Evolutionary conservation across 345 rosid species (phyloP).

Genomic region (Euphorbia peplus): DNA sequence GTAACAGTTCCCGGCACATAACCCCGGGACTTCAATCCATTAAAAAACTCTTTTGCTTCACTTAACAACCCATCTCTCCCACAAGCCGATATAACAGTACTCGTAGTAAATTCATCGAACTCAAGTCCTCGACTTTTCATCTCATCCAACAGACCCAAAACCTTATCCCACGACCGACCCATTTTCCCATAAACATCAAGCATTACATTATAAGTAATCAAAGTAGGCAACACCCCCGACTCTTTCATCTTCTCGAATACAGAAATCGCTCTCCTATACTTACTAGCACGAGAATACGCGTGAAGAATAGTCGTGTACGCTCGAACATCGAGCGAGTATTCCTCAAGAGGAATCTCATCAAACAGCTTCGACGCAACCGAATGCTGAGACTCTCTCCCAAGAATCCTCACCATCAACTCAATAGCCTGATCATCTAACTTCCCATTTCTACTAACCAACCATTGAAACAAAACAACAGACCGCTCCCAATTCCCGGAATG

Average conservation of each 20-base stretch:
- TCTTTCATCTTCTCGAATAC: constrained; percentile 71
- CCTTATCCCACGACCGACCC: constrained; percentile 78
- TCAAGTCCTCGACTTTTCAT: constrained; percentile 55
- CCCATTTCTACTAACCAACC: constrained; percentile 41
- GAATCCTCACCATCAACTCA: constrained; percentile 57
- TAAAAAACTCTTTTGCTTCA: constrained; percentile 72
- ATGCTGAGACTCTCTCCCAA: constrained; percentile 79
- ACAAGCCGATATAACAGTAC: constrained; percentile 86
- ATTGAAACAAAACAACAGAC: constrained; percentile 68
- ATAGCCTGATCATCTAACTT: constrained; percentile 54
- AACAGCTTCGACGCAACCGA: constrained; percentile 63
- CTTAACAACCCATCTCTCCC: constrained; percentile 75
- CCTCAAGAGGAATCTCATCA: constrained; percentile 57
- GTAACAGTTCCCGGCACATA: constrained; percentile 78
- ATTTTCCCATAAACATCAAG: constrained; percentile 83
- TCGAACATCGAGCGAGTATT: constrained; percentile 59
- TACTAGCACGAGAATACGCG: constrained; percentile 56
- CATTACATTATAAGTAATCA: constrained; percentile 90
- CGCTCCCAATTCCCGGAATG: constrained; percentile 62
- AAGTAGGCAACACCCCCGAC: constrained; percentile 60
- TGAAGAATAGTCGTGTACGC: constrained; percentile 76
- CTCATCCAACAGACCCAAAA: constrained; percentile 60
- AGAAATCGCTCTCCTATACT: constrained; percentile 50
- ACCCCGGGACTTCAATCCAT: constrained; percentile 60
- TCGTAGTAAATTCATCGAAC: constrained; percentile 84